A percentile compares a stretch with the other conserved stretches of the same genome.
Evolutionary conservation across 495 filamentous ascomycete species (phyloP).

Genomic region (Daldinia decipiens): DNA sequence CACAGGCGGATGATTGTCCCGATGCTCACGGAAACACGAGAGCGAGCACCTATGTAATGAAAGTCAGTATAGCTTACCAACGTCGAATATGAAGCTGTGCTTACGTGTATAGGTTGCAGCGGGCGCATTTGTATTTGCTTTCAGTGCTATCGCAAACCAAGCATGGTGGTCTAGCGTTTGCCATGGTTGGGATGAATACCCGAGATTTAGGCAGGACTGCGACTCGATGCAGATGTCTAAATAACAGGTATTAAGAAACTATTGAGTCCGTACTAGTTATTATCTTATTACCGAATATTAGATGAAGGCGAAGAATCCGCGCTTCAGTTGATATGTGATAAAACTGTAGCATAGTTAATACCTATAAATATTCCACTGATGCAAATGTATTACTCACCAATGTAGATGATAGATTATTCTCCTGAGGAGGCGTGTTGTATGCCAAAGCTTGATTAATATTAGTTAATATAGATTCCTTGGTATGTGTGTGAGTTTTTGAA

Average conservation of each 20-base stretch:
- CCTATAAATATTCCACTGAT: background rate
- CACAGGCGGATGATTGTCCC: constrained; percentile 46
- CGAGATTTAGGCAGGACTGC: background rate
- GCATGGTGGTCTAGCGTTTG: constrained; percentile 50
- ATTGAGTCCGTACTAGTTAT: background rate
- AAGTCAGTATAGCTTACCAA: constrained; percentile 10
- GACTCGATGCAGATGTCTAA: background rate
- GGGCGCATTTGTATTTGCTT: constrained; percentile 71
- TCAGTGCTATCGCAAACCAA: constrained; percentile 64
- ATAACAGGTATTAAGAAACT: background rate
- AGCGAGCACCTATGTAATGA: constrained; percentile 70
- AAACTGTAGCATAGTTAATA: background rate
- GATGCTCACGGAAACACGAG: constrained; percentile 73
- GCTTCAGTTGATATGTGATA: background rate
- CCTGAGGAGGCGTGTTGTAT: background rate
- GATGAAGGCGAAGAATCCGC: background rate
- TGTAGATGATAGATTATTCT: background rate
- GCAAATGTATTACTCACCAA: background rate
- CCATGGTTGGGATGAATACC: constrained; percentile 25
- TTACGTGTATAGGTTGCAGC: constrained; percentile 68
- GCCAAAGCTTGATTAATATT: background rate
- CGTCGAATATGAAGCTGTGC: constrained; percentile 18
- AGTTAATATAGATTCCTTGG: background rate
- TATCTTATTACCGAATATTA: background rate
- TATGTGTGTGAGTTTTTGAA: background rate